Percentiles rank a stretch among this genome's conserved stretches.
phyloP scores from a whole-genome alignment of 164 flowering plant species.

The Annona cherimola region DNA sequence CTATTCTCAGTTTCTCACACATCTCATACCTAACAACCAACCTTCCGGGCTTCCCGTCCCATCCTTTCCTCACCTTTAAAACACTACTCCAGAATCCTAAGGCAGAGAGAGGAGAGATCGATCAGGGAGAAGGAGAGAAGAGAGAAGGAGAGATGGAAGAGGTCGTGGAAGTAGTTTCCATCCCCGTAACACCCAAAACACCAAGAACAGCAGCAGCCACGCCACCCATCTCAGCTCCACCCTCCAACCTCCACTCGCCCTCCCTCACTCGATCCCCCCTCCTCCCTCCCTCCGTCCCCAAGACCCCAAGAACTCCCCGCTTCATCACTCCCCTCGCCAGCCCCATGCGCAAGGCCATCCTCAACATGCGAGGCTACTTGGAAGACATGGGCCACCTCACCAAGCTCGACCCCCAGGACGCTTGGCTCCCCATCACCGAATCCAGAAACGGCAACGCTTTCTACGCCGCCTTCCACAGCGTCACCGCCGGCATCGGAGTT shows the following conservation, averaged over 20 bases:
- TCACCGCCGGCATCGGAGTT: constrained; percentile 69
- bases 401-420: constrained; percentile 48
- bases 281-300: constrained; percentile 4
- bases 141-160: background rate
- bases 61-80: no score
- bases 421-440: constrained; percentile 86
- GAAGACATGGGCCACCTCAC: constrained; percentile 54
- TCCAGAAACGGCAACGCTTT: constrained; percentile 72
- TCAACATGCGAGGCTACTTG: constrained; percentile 37
- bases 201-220: constrained; percentile 1
- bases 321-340: constrained; percentile 44
- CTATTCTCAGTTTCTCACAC: no score
- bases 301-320: constrained; percentile 15
- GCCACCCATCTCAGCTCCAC: constrained; percentile 21
- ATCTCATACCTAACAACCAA: no score
- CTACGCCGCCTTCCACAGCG: constrained; percentile 61
- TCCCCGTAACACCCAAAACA: constrained; percentile 14
- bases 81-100: no score
- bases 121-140: background rate
- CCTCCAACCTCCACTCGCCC: constrained; percentile 18
- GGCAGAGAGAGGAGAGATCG: background rate
- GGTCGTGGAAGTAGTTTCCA: constrained; percentile 13
- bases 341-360: constrained; percentile 49
- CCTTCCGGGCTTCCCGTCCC: no score
- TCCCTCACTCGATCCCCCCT: constrained; percentile 26